Percentiles rank a stretch among this genome's conserved stretches.
Conservation (phyloP, 2,329 filamentous ascomycete genomes). For the Xylaria sp. region DNA sequence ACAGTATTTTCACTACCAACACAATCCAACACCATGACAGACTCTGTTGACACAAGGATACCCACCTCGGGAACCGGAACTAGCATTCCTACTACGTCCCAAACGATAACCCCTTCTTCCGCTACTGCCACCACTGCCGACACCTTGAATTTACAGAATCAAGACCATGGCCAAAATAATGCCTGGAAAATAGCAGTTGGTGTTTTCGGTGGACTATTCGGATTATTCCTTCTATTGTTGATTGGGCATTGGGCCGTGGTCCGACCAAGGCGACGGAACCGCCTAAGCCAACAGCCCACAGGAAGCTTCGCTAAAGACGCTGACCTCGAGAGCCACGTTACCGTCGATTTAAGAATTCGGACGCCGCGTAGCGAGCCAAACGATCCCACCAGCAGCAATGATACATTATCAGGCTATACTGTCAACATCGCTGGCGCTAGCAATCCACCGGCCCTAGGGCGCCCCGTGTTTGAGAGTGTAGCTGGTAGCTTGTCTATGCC, state of each 20-base stretch:
- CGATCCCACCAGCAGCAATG: neutral
- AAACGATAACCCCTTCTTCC: neutral
- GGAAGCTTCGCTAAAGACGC: conserved; percentile 17
- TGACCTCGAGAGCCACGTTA: conserved; percentile 31
- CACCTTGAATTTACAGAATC: too few relatives aligned
- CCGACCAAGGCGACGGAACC: conserved; percentile 26
- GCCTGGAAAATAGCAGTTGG: conserved; percentile 23
- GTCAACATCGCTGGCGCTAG: neutral
- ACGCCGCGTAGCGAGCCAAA: neutral
- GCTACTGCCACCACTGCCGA: neutral
- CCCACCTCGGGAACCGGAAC: neutral
- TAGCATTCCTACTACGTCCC: neutral
- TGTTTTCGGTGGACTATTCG: conserved; percentile 29
- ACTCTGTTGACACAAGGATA: neutral
- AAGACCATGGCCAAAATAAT: neutral
- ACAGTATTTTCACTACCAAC: too few relatives aligned
- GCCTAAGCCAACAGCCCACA: neutral
- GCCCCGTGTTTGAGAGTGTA: neutral
- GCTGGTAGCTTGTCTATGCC: neutral
- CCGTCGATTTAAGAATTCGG: conserved; percentile 3
- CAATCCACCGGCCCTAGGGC: neutral
- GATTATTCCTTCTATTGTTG: conserved; percentile 18
- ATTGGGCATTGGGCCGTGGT: conserved; percentile 30
- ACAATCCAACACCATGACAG: neutral
- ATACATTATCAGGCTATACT: neutral